Conservation (phyloP, 805 yeast species). For the Starmerella bombicola region DNA sequence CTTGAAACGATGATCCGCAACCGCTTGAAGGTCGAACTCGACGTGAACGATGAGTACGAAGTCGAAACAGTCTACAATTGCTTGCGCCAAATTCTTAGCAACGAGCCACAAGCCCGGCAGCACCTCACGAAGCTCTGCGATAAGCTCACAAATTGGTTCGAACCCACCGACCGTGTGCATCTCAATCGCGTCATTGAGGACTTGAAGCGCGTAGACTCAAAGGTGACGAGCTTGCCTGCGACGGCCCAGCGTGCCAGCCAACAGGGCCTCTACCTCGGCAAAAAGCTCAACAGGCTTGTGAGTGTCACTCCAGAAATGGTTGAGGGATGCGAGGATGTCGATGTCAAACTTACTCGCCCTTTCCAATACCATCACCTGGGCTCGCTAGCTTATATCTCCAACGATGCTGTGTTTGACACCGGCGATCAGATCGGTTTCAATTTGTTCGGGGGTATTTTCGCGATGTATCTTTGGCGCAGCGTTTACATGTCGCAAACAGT, state of each 20-base stretch:
- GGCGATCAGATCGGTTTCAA: slow-evolving; percentile 37
- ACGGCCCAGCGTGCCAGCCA: slow-evolving; percentile 65
- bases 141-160: slow-evolving; percentile 16
- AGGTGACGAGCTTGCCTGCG: slow-evolving; percentile 57
- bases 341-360: slow-evolving; percentile 43
- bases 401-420: slow-evolving; percentile 60
- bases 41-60: slow-evolving; percentile 22
- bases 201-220: slow-evolving; percentile 44
- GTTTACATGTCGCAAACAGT: slow-evolving; percentile 59
- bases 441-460: slow-evolving; percentile 51
- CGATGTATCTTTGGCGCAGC: slow-evolving; percentile 65
- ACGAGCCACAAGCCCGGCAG: slow-evolving; percentile 22
- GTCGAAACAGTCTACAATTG: slow-evolving; percentile 13
- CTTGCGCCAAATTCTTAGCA: slow-evolving; percentile 15
- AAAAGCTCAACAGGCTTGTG: slow-evolving; percentile 44
- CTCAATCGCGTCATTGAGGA: slow-evolving; percentile 41
- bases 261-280: slow-evolving; percentile 55
- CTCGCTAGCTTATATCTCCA: slow-evolving; percentile 55
- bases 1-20: slow-evolving; percentile 37
- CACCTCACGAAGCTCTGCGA: slow-evolving; percentile 20
- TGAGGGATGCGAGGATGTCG: slow-evolving; percentile 40
- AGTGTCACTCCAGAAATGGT: slow-evolving; percentile 13
- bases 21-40: slow-evolving; percentile 34
- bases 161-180: slow-evolving; percentile 28
- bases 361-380: slow-evolving; percentile 55